Percentiles rank a stretch among this genome's conserved stretches.
These are phyloP conservation scores for Mycena galericulata DNA, from an alignment of 768 basidiomycete genomes.

Conservation along the genomic window DNA sequence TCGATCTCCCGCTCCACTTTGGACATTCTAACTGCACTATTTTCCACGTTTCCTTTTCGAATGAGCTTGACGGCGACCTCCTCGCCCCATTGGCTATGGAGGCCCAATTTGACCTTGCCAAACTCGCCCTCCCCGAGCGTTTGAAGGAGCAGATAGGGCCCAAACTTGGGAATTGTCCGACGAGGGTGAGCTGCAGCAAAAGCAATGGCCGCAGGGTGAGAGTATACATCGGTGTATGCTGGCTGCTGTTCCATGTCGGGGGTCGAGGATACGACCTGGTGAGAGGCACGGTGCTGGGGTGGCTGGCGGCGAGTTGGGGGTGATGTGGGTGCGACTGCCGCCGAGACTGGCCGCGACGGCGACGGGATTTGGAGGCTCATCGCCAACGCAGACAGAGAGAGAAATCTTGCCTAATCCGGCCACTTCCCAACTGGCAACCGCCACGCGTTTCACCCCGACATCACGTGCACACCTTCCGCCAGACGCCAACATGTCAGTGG, in stretches of 20 bases:
- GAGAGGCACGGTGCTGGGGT: conserved; percentile 37
- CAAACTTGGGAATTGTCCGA: conserved; percentile 92
- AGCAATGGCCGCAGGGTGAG: conserved; percentile 87
- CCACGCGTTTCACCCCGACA: neutral
- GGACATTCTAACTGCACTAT: conserved; percentile 85
- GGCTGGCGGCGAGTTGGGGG: conserved; percentile 20
- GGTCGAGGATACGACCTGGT: conserved; percentile 49
- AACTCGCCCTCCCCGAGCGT: conserved; percentile 99
- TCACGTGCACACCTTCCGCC: neutral
- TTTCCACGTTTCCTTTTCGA: conserved; percentile 85
- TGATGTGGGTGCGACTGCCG: conserved; percentile 11
- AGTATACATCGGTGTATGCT: conserved; percentile 78
- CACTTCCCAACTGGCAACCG: conserved; percentile 1
- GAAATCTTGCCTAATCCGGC: conserved; percentile 4
- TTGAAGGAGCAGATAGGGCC: conserved; percentile 94
- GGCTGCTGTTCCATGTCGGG: conserved; percentile 33
- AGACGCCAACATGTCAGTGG: no score
- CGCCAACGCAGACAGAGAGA: conserved; percentile 14
- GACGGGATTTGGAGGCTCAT: conserved; percentile 32
- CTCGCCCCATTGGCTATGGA: conserved; percentile 93
- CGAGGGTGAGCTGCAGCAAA: conserved; percentile 86
- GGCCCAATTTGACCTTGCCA: conserved; percentile 98
- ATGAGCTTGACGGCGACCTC: conserved; percentile 99
- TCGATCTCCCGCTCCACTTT: conserved; percentile 99
- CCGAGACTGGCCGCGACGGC: conserved; percentile 34